These are phyloP conservation scores for Galeopsis tetrahit DNA, from an alignment of 257 asterid species.

Conservation along the genomic window DNA sequence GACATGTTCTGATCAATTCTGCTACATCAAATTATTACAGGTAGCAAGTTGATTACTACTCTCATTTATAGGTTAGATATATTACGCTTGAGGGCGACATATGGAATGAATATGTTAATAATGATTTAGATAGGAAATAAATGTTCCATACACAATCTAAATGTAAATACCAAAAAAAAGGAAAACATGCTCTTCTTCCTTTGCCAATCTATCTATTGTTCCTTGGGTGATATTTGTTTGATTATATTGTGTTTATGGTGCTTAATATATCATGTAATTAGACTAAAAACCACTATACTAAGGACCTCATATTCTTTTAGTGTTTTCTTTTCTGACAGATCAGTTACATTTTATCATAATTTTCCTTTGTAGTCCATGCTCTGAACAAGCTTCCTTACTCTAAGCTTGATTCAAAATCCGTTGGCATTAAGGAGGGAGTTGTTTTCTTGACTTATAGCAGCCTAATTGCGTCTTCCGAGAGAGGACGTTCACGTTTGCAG, in stretches of 20 bases:
- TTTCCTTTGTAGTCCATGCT: conserved; percentile 80
- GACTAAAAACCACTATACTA: neutral
- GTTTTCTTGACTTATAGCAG: conserved; percentile 96
- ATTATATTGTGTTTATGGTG: conserved; percentile 19
- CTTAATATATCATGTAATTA: conserved; percentile 1
- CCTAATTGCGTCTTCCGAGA: conserved; percentile 99
- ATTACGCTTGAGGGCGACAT: conserved; percentile 27
- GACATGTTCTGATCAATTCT: conserved; percentile 16
- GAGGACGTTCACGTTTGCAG: conserved; percentile 87
- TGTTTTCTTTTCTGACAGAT: conserved; percentile 34
- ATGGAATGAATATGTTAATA: conserved; percentile 10
- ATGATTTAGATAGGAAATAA: neutral
- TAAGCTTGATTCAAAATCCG: conserved; percentile 90
- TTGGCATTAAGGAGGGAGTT: conserved; percentile 90
- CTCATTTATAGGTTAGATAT: neutral
- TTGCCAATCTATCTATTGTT: neutral
- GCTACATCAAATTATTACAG: conserved; percentile 7
- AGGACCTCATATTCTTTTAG: conserved; percentile 18
- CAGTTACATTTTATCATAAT: conserved; percentile 27
- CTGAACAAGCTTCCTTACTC: conserved; percentile 98
- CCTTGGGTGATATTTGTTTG: conserved; percentile 27
- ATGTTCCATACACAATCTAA: conserved; percentile 12
- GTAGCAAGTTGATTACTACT: conserved; percentile 17
- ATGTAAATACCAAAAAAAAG: conserved; percentile 2
- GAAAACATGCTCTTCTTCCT: neutral